phyloP scores from a whole-genome alignment of 2,329 filamentous ascomycete genomes.

The Epichloe coenophiala region DNA sequence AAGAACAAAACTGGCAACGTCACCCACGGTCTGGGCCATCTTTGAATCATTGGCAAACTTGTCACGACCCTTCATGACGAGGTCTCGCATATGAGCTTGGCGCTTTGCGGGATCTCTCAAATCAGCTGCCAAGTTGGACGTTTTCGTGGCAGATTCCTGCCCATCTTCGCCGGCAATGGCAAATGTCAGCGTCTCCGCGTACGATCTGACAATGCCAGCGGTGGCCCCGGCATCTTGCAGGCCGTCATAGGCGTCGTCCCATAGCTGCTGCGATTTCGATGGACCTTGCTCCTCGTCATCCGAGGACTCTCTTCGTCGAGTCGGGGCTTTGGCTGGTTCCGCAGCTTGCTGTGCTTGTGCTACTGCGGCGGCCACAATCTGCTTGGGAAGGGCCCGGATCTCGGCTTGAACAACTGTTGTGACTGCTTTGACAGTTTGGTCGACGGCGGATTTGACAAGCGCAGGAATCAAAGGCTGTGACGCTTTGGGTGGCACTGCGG shows the following conservation, averaged over 20 bases:
- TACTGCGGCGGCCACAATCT: conserved; percentile 4
- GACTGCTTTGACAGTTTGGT: conserved; percentile 5
- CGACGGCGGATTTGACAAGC: conserved; percentile 6
- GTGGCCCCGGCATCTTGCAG: conserved; percentile 4
- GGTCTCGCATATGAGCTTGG: conserved; percentile 6
- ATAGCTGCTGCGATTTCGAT: conserved; percentile 6
- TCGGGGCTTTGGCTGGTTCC: background rate
- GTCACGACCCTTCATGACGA: conserved; percentile 6
- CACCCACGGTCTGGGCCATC: conserved; percentile 5
- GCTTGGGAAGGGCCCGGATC: conserved; percentile 5
- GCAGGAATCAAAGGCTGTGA: conserved; percentile 3
- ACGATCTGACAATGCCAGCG: conserved; percentile 5
- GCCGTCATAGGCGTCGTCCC: conserved; percentile 6
- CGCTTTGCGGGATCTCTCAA: conserved; percentile 6
- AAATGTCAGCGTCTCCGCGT: conserved; percentile 5
- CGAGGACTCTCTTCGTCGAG: background rate
- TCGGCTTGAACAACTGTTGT: conserved; percentile 5
- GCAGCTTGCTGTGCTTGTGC: conserved; percentile 2
- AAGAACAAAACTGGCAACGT: conserved; percentile 6
- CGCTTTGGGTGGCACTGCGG: background rate
- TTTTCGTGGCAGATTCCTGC: background rate
- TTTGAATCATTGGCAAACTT: conserved; percentile 7
- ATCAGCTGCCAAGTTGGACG: conserved; percentile 2
- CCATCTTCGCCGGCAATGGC: conserved; percentile 5
- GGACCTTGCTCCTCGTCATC: conserved; percentile 1